Evolutionary conservation across 1,284 basidiomycete genomes (phyloP).

Genomic region (Boletus sp.): DNA sequence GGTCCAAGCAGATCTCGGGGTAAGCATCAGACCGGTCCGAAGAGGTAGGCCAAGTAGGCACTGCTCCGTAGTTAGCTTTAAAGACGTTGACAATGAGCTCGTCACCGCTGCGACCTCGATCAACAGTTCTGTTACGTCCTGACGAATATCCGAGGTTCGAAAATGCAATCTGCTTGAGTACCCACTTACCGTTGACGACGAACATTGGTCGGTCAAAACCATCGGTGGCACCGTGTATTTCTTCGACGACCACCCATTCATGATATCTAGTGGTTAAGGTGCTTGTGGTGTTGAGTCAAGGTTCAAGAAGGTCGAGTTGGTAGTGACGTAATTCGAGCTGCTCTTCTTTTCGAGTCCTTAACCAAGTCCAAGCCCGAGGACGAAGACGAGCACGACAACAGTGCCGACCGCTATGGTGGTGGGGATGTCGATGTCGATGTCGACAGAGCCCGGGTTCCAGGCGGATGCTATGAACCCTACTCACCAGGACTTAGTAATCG

Average conservation of each 20-base stretch:
- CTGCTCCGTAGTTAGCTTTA: conserved; percentile 29
- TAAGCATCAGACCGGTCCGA: conserved; percentile 28
- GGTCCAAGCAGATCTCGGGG: conserved; percentile 25
- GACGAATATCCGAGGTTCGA: conserved; percentile 1
- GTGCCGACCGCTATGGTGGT: too few species aligned
- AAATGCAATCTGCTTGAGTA: neutral
- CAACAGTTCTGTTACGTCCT: conserved; percentile 33
- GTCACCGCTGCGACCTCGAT: conserved; percentile 32
- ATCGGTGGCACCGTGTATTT: conserved; percentile 29
- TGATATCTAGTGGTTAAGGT: conserved; percentile 31
- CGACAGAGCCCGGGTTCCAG: too few species aligned
- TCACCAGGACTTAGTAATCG: neutral
- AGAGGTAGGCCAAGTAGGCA: conserved; percentile 23
- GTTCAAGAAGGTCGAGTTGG: conserved; percentile 32
- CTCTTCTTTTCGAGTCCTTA: conserved; percentile 28
- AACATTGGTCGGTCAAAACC: conserved; percentile 32
- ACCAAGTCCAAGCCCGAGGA: conserved; percentile 25
- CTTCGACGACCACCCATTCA: conserved; percentile 31
- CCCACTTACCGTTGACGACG: conserved; percentile 27
- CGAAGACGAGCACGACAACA: conserved; percentile 24
- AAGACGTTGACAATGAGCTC: conserved; percentile 34
- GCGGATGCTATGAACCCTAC: too few species aligned
- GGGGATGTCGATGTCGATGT: too few species aligned
- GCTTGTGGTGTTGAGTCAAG: conserved; percentile 26
- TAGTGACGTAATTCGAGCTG: conserved; percentile 17